Conservation (phyloP, 2,329 filamentous ascomycete genomes). For the Cytospora chrysosperma region DNA sequence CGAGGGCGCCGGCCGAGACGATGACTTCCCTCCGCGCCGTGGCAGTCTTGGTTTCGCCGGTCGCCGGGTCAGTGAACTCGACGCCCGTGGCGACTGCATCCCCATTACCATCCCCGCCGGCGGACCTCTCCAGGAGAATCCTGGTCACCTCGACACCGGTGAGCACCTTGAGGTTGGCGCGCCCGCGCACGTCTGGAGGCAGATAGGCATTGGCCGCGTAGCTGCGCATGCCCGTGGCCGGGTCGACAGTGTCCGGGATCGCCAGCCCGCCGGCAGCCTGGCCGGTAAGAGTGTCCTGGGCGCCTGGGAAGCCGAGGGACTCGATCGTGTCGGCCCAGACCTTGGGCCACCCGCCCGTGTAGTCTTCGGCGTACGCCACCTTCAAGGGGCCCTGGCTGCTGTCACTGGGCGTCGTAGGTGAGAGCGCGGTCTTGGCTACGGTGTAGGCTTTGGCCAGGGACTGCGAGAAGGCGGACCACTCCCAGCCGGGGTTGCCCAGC, state of each 20-base stretch:
- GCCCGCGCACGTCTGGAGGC: slow-evolving; percentile 9
- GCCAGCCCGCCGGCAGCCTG: neutral
- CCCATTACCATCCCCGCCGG: neutral
- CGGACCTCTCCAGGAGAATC: neutral
- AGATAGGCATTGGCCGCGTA: slow-evolving; percentile 26
- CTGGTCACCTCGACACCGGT: slow-evolving; percentile 9
- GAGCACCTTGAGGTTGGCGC: slow-evolving; percentile 24
- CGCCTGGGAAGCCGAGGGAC: neutral
- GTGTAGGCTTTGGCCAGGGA: neutral
- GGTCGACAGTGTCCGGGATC: slow-evolving; percentile 2
- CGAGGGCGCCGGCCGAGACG: slow-evolving; percentile 26
- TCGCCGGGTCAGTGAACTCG: neutral
- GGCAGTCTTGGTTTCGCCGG: neutral
- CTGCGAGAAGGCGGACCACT: slow-evolving; percentile 15
- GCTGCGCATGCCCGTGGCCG: slow-evolving; percentile 18
- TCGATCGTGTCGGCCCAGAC: slow-evolving; percentile 24
- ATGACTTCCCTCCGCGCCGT: slow-evolving; percentile 26
- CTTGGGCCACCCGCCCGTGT: slow-evolving; percentile 7
- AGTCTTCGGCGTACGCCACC: slow-evolving; percentile 4
- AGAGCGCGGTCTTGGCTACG: neutral
- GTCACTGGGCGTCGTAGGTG: neutral
- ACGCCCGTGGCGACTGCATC: neutral
- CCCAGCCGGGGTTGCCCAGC: slow-evolving; percentile 26
- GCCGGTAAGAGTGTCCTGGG: neutral
- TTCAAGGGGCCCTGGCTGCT: neutral